Percentiles rank a stretch among this genome's conserved stretches.
These are phyloP conservation scores for Verticillium albo-atrum DNA, from an alignment of 2,329 filamentous ascomycete genomes.

Conservation along the genomic window DNA sequence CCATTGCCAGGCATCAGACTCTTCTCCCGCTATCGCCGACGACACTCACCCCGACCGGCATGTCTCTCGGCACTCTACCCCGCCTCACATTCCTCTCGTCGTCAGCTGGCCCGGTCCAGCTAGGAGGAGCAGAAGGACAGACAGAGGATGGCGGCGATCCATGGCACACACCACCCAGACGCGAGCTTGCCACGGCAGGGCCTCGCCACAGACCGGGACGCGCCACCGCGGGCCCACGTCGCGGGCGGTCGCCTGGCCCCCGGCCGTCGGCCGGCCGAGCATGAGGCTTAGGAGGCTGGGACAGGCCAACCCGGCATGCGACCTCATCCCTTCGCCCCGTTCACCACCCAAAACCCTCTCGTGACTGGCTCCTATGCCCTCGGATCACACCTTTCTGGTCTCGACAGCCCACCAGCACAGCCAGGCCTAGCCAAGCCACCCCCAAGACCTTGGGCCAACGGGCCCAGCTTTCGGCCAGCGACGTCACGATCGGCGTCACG, in stretches of 20 bases:
- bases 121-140: neutral
- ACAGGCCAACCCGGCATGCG: neutral
- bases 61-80: neutral
- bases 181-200: neutral
- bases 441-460: neutral
- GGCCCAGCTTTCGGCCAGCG: neutral
- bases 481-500: neutral
- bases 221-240: neutral
- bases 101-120: neutral
- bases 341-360: neutral
- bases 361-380: neutral
- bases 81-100: neutral
- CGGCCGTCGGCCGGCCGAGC: neutral
- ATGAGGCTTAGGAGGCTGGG: neutral
- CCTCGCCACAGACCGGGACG: neutral
- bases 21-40: neutral
- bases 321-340: neutral
- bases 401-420: neutral
- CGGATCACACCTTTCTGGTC: neutral
- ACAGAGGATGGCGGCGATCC: too few species aligned
- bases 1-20: neutral
- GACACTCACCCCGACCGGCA: neutral
- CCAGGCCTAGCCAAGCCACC: neutral
- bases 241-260: constrained; percentile 1
- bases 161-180: neutral